A percentile compares a stretch with the other conserved stretches of the same genome.
phyloP scores from a whole-genome alignment of 768 basidiomycete genomes.

The Hebeloma cylindrosporum region DNA sequence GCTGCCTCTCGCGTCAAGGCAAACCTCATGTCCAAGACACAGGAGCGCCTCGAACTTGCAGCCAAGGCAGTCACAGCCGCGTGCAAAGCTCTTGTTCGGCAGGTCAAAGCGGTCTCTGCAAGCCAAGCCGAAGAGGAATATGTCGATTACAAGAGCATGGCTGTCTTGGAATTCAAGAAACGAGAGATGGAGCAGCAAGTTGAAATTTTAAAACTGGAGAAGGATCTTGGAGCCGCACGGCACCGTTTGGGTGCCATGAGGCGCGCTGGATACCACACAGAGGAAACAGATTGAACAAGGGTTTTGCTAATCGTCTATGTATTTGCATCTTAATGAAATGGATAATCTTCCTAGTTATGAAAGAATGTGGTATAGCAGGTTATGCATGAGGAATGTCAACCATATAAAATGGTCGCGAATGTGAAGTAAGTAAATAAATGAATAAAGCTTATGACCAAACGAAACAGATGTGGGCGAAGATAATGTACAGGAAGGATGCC shows the following conservation, averaged over 20 bases:
- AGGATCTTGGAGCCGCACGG: conserved; percentile 87
- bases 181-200: conserved; percentile 99
- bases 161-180: conserved; percentile 92
- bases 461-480: neutral
- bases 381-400: conserved; percentile 4
- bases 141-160: conserved; percentile 91
- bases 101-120: conserved; percentile 94
- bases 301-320: conserved; percentile 14
- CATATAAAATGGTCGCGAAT: conserved; percentile 6
- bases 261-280: conserved; percentile 85
- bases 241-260: conserved; percentile 83
- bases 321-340: conserved; percentile 19
- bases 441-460: conserved; percentile 19
- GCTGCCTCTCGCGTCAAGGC: conserved; percentile 98
- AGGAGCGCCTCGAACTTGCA: conserved; percentile 92
- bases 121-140: conserved; percentile 78
- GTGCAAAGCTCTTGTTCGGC: conserved; percentile 92
- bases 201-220: conserved; percentile 95
- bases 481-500: conserved; percentile 12
- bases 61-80: conserved; percentile 98
- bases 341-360: conserved; percentile 13
- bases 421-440: conserved; percentile 13
- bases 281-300: conserved; percentile 64
- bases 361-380: conserved; percentile 11
- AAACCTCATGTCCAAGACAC: conserved; percentile 97